Evolutionary conservation across 805 yeast genomes (phyloP).

Genomic region (Metschnikowia kunwiensis): DNA sequence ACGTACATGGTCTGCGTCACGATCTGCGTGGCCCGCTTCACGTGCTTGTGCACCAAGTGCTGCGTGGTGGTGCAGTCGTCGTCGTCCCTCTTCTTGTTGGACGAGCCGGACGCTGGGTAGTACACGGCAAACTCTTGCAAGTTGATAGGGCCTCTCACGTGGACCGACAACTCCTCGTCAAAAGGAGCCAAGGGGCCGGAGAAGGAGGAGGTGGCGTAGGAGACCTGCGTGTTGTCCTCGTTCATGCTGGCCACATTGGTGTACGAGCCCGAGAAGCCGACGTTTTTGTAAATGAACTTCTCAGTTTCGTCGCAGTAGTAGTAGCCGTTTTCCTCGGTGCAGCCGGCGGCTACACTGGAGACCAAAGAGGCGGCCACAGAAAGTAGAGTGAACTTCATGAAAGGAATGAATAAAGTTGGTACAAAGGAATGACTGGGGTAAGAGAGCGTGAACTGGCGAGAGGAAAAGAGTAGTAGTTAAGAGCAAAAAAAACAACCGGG

Average conservation of each 20-base stretch:
- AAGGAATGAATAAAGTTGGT: slow-evolving; percentile 17
- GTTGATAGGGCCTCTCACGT: slow-evolving; percentile 85
- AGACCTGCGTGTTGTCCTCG: slow-evolving; percentile 64
- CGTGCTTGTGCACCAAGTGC: slow-evolving; percentile 45
- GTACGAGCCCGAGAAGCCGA: slow-evolving; percentile 87
- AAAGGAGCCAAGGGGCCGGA: slow-evolving; percentile 75
- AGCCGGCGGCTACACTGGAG: slow-evolving; percentile 32
- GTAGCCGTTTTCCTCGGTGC: slow-evolving; percentile 62
- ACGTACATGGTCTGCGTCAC: slow-evolving; percentile 79
- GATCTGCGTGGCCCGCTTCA: slow-evolving; percentile 60
- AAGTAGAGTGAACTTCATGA: slow-evolving; percentile 18
- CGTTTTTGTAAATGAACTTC: slow-evolving; percentile 63
- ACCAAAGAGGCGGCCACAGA: slow-evolving; percentile 18
- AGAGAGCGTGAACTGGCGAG: slow-evolving; percentile 4
- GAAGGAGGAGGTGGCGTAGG: slow-evolving; percentile 55
- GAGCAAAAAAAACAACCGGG: slow-evolving; percentile 2
- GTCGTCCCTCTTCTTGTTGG: slow-evolving; percentile 41
- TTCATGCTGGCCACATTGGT: slow-evolving; percentile 78
- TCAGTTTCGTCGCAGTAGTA: slow-evolving; percentile 74
- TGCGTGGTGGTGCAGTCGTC: slow-evolving; percentile 45
- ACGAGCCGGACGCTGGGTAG: slow-evolving; percentile 53
- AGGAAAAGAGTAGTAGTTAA: background rate
- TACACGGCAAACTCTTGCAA: slow-evolving; percentile 87
- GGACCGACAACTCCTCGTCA: slow-evolving; percentile 83
- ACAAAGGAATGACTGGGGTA: slow-evolving; percentile 12